phyloP scores from a whole-genome alignment of 2,329 filamentous ascomycete species.

The Catunica adiposa region DNA sequence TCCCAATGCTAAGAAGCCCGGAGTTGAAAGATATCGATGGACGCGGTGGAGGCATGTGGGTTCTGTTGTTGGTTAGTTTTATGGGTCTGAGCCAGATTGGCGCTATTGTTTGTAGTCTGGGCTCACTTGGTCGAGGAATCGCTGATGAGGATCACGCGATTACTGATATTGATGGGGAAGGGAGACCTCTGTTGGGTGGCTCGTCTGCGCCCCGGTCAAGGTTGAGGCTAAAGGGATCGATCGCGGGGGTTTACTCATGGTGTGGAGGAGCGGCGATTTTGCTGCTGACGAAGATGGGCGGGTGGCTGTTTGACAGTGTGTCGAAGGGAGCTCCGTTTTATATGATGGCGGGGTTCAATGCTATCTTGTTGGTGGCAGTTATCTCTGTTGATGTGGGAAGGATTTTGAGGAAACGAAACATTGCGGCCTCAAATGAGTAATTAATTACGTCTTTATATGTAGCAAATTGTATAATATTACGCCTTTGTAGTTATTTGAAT shows the following conservation, averaged over 20 bases:
- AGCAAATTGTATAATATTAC: too few species aligned
- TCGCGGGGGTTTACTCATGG: slow-evolving; percentile 86
- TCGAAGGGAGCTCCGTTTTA: slow-evolving; percentile 74
- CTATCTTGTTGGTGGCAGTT: slow-evolving; percentile 43
- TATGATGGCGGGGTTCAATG: slow-evolving; percentile 85
- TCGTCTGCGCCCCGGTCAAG: slow-evolving; percentile 25
- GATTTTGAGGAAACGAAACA: background rate
- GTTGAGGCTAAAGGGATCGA: slow-evolving; percentile 67
- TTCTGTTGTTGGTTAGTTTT: slow-evolving; percentile 63
- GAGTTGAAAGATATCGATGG: slow-evolving; percentile 50
- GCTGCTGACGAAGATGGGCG: slow-evolving; percentile 79
- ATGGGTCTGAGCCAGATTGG: slow-evolving; percentile 91
- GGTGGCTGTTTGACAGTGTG: slow-evolving; percentile 63
- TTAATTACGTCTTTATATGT: too few species aligned
- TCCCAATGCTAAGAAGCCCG: slow-evolving; percentile 62
- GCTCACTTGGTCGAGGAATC: slow-evolving; percentile 67
- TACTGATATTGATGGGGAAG: background rate
- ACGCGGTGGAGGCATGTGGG: slow-evolving; percentile 46
- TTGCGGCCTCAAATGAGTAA: too few species aligned
- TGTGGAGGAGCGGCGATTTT: slow-evolving; percentile 82
- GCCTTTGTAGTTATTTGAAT: too few species aligned
- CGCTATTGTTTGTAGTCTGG: slow-evolving; percentile 89
- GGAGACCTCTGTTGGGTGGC: slow-evolving; percentile 14
- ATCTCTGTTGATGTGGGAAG: slow-evolving; percentile 20
- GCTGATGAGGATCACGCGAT: slow-evolving; percentile 25